Conservation (phyloP, 2,329 filamentous ascomycete species). For the Sclerotinia trifoliorum region DNA sequence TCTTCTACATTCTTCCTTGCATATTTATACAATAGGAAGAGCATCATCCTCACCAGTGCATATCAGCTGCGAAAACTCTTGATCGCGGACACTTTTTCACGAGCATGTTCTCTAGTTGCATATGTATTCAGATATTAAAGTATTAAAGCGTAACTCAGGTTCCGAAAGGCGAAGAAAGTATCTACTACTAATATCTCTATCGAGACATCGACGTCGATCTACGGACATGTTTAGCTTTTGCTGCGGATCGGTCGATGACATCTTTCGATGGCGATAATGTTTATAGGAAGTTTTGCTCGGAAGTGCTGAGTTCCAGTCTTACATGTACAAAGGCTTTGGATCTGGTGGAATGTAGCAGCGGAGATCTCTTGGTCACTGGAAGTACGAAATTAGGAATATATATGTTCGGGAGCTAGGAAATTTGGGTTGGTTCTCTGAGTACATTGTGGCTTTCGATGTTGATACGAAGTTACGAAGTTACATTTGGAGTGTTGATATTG, state of each 20-base stretch:
- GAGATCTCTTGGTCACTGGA: neutral
- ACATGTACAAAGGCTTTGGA: neutral
- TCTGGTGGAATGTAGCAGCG: conserved; percentile 2
- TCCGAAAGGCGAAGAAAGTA: neutral
- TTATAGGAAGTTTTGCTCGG: neutral
- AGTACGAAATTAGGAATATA: neutral
- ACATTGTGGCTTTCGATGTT: neutral
- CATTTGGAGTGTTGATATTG: neutral
- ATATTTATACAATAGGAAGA: neutral
- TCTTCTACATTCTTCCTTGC: conserved; percentile 3
- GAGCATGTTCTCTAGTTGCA: conserved; percentile 12
- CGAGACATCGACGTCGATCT: conserved; percentile 9
- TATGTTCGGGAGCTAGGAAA: neutral
- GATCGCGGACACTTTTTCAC: neutral
- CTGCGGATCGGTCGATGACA: neutral
- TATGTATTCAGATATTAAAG: conserved; percentile 1
- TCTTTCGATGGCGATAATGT: neutral
- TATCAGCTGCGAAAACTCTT: neutral
- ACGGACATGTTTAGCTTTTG: neutral
- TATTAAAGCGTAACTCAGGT: neutral
- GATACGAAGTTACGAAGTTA: too few relatives aligned
- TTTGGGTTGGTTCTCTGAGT: neutral
- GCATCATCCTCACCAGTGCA: neutral
- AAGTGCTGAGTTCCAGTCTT: neutral
- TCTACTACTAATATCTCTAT: neutral